phyloP scores from a whole-genome alignment of 192 early-diverging fungal genomes.

The Pilobolus umbonatus region DNA sequence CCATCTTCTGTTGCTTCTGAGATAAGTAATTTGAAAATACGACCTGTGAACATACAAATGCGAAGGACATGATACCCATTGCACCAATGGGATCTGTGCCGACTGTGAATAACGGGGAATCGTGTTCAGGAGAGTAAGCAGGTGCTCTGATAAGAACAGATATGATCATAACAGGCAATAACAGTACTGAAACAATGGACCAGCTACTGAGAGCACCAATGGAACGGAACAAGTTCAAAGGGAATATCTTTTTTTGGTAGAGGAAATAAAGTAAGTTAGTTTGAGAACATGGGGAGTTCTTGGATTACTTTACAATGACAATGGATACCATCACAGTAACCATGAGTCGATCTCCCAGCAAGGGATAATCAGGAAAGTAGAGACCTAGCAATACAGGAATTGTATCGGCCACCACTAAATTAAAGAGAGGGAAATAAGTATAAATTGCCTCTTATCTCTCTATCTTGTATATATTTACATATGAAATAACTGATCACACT shows the following conservation, averaged over 20 bases:
- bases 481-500: slow-evolving; percentile 62
- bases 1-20: slow-evolving; percentile 37
- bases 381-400: slow-evolving; percentile 38
- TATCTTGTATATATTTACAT: slow-evolving; percentile 20
- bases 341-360: slow-evolving; percentile 29
- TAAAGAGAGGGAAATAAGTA: background rate
- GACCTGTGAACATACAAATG: slow-evolving; percentile 60
- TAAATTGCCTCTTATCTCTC: background rate
- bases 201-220: slow-evolving; percentile 51
- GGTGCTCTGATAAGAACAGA: slow-evolving; percentile 55
- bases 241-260: slow-evolving; percentile 43
- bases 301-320: slow-evolving; percentile 33
- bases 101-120: slow-evolving; percentile 44
- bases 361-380: slow-evolving; percentile 26
- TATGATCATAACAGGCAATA: slow-evolving; percentile 57
- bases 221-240: slow-evolving; percentile 57
- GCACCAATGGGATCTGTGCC: slow-evolving; percentile 58
- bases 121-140: slow-evolving; percentile 44
- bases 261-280: slow-evolving; percentile 2
- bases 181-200: slow-evolving; percentile 54
- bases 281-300: background rate
- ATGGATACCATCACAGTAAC: slow-evolving; percentile 35
- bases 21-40: slow-evolving; percentile 54
- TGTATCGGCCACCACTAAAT: slow-evolving; percentile 42
- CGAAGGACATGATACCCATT: slow-evolving; percentile 63